Evolutionary conservation across 2,329 filamentous ascomycete species (phyloP).

Genomic region (Pseudocercospora macadamiae): DNA sequence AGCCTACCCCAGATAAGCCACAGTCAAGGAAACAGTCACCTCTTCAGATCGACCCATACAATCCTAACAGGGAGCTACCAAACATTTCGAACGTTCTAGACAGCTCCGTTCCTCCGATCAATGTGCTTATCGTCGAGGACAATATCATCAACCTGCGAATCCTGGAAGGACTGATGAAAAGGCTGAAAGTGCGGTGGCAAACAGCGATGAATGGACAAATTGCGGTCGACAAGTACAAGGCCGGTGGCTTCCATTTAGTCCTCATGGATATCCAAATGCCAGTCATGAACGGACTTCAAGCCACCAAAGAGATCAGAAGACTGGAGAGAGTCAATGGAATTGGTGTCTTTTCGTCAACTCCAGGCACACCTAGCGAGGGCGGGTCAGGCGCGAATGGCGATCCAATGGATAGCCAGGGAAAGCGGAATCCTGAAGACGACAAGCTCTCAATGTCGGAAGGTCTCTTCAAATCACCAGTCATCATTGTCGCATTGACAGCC

Average conservation of each 20-base stretch:
- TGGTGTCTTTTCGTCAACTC: conserved; percentile 71
- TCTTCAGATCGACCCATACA: conserved; percentile 24
- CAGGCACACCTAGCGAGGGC: conserved; percentile 47
- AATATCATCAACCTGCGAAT: conserved; percentile 97
- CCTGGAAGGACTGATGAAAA: conserved; percentile 92
- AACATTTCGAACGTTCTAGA: conserved; percentile 61
- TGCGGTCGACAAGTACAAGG: conserved; percentile 89
- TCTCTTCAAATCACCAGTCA: conserved; percentile 93
- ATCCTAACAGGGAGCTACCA: conserved; percentile 20
- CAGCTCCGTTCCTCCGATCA: conserved; percentile 88
- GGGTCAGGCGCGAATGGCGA: conserved; percentile 32
- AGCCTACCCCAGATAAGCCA: conserved; percentile 32
- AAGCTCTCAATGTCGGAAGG: conserved; percentile 64
- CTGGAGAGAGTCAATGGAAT: conserved; percentile 90
- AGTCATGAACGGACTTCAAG: conserved; percentile 93
- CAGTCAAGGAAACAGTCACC: conserved; percentile 16
- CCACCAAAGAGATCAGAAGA: conserved; percentile 89
- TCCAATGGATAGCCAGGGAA: conserved; percentile 42
- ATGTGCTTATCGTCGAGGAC: conserved; percentile 96
- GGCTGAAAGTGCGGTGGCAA: conserved; percentile 93
- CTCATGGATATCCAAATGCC: conserved; percentile 98
- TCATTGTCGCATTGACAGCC: conserved; percentile 94
- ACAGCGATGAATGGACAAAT: conserved; percentile 96
- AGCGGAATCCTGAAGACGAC: conserved; percentile 63
- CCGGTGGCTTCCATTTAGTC: conserved; percentile 91